Conservation (phyloP, 257 asterid species). For the Prunella vulgaris region DNA sequence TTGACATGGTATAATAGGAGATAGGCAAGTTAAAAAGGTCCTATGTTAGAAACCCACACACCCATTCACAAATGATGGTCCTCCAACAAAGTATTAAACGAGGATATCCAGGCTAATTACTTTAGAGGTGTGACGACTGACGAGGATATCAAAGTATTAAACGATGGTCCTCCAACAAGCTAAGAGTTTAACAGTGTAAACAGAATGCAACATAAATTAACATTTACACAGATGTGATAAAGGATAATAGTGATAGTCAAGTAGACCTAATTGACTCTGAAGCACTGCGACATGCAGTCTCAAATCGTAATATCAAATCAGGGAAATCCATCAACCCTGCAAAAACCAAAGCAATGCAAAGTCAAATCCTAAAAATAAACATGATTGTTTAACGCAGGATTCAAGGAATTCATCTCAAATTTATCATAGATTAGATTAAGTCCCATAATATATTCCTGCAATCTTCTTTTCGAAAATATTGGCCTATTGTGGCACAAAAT, state of each 20-base stretch:
- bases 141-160: not conserved
- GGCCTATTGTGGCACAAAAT: not conserved
- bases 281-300: conserved; percentile 77
- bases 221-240: not conserved
- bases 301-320: conserved; percentile 79
- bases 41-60: not conserved
- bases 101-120: not conserved
- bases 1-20: not conserved
- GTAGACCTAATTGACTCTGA: conserved; percentile 83
- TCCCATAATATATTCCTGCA: not conserved
- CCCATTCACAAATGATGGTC: not conserved
- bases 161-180: not conserved
- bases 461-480: not conserved
- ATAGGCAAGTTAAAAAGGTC: not conserved
- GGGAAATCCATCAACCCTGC: conserved; percentile 88
- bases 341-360: conserved; percentile 22
- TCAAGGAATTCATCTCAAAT: not conserved
- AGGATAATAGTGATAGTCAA: not conserved
- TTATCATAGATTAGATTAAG: conserved; percentile 11
- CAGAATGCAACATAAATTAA: not conserved
- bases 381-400: not conserved
- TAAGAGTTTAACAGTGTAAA: not conserved
- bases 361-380: conserved; percentile 14
- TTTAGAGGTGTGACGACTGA: not conserved
- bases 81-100: too few relatives aligned